These are phyloP conservation scores for Cytidiella melzeri DNA, from an alignment of 768 basidiomycete genomes.

Conservation along the genomic window DNA sequence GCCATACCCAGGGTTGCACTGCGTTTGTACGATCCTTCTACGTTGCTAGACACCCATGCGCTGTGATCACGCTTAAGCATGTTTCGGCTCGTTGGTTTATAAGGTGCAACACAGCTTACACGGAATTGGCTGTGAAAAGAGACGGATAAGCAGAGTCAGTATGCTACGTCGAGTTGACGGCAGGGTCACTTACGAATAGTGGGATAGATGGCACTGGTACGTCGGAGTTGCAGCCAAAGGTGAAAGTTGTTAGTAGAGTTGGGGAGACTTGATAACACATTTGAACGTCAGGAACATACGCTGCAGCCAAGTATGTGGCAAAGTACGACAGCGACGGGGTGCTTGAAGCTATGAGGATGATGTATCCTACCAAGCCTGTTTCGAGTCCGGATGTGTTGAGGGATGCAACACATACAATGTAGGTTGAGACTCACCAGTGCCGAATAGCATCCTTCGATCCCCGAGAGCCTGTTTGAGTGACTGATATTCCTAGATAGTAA, in stretches of 20 bases:
- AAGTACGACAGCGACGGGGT: slow-evolving; percentile 65
- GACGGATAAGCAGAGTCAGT: neutral
- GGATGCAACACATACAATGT: neutral
- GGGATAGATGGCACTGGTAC: slow-evolving; percentile 40
- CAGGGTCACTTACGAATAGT: slow-evolving; percentile 34
- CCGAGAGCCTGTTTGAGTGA: neutral
- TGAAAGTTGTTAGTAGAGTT: too few species aligned
- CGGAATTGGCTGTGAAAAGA: slow-evolving; percentile 29
- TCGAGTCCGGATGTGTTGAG: neutral
- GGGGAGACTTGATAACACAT: too few species aligned
- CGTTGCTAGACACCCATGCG: slow-evolving; percentile 68
- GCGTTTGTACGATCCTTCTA: slow-evolving; percentile 72
- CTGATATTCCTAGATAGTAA: neutral
- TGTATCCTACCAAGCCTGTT: slow-evolving; percentile 51
- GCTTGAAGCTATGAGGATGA: slow-evolving; percentile 56
- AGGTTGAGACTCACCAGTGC: slow-evolving; percentile 5
- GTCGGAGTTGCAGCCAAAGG: too few species aligned
- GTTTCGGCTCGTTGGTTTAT: neutral
- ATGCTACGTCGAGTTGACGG: neutral
- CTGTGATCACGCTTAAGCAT: neutral
- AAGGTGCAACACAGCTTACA: slow-evolving; percentile 29
- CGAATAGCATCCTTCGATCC: slow-evolving; percentile 2
- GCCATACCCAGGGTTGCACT: slow-evolving; percentile 65
- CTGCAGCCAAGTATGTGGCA: slow-evolving; percentile 63
- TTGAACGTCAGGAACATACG: slow-evolving; percentile 38